phyloP scores from a whole-genome alignment of 2,329 filamentous ascomycete genomes.

The Clonostachys chloroleuca region DNA sequence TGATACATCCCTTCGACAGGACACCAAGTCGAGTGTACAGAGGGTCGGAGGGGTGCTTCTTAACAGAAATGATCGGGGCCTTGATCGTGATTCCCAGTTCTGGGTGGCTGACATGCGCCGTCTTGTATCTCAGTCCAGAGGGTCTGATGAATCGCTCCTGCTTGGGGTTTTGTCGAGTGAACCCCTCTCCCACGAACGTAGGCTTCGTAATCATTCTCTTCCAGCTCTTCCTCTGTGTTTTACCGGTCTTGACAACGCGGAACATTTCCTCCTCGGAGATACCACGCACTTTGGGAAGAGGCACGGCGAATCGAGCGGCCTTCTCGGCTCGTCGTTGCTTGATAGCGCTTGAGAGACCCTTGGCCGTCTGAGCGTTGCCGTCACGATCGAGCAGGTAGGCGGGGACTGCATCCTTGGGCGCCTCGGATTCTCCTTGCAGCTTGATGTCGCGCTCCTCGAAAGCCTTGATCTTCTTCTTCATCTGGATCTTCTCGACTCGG shows the following conservation, averaged over 20 bases:
- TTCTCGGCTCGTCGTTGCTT: conserved; percentile 96
- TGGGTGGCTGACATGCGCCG: conserved; percentile 60
- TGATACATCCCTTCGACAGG: conserved; percentile 71
- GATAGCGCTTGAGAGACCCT: conserved; percentile 78
- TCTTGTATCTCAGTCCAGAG: conserved; percentile 39
- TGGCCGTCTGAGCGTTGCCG: conserved; percentile 45
- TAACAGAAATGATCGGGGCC: conserved; percentile 67
- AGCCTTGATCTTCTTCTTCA: conserved; percentile 90
- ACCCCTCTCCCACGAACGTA: conserved; percentile 82
- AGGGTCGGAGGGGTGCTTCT: conserved; percentile 73
- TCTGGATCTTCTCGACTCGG: conserved; percentile 96
- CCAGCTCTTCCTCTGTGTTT: conserved; percentile 80
- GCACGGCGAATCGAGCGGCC: conserved; percentile 88
- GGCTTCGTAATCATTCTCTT: conserved; percentile 62
- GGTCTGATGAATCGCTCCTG: conserved; percentile 53
- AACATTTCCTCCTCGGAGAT: conserved; percentile 98
- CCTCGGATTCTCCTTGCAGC: conserved; percentile 72
- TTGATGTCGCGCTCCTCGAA: conserved; percentile 97
- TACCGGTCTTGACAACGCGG: conserved; percentile 92
- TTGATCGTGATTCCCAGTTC: conserved; percentile 85
- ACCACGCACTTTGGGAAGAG: conserved; percentile 84
- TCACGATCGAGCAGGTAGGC: conserved; percentile 90
- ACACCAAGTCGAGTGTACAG: conserved; percentile 92
- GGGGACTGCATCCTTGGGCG: conserved; percentile 73
- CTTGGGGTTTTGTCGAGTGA: conserved; percentile 84